Conservation (phyloP, 1,139 yeast species). For the Magnusiomyces magnusii region DNA sequence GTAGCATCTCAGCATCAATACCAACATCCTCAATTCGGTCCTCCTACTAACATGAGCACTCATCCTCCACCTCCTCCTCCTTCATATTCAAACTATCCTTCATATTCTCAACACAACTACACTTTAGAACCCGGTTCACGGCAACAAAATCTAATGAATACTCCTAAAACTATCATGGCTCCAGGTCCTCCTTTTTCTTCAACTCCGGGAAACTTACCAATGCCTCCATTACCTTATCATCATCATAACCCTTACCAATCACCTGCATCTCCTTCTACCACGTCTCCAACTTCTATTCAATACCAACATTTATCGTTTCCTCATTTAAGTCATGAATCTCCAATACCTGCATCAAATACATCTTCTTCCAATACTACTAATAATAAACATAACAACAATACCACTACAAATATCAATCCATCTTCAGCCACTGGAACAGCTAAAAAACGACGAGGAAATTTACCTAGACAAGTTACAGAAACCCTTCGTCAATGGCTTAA, state of each 20-base stretch:
- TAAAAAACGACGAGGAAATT: constrained; percentile 54
- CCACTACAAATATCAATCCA: not conserved
- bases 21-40: not conserved
- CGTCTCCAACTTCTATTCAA: not conserved
- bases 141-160: not conserved
- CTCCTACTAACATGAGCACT: not conserved
- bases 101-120: not conserved
- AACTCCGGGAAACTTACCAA: not conserved
- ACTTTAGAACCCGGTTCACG: not conserved
- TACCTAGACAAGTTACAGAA: constrained; percentile 84
- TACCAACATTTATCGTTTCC: not conserved
- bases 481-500: constrained; percentile 77
- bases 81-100: not conserved
- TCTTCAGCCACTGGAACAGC: constrained; percentile 11
- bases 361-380: not conserved
- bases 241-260: not conserved
- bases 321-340: not conserved
- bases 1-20: not conserved
- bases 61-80: not conserved
- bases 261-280: constrained; percentile 2
- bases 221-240: not conserved
- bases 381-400: not conserved
- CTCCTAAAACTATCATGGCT: not conserved
- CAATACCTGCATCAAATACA: not conserved
- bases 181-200: constrained; percentile 3